Percentiles rank a stretch among this genome's conserved stretches.
phyloP scores from a whole-genome alignment of 1,284 basidiomycete species.

The Austropuccinia psidii region DNA sequence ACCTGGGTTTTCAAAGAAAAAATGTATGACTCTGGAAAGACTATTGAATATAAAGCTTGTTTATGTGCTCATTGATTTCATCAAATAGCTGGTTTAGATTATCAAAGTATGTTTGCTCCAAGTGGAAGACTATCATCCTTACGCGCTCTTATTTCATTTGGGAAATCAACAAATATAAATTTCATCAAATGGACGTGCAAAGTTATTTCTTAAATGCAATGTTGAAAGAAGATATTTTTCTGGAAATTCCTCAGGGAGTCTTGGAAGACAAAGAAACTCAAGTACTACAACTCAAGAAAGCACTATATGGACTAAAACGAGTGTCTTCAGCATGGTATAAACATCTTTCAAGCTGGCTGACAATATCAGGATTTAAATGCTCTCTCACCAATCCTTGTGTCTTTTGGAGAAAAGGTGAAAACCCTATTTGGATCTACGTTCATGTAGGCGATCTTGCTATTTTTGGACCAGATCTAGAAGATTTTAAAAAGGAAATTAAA shows the following conservation, averaged over 20 bases:
- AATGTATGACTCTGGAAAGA: neutral
- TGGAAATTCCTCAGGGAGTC: neutral
- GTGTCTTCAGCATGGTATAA: neutral
- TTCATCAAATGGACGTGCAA: conserved; percentile 18
- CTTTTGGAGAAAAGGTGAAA: too few relatives aligned
- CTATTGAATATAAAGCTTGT: neutral
- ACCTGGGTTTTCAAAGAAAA: conserved; percentile 19
- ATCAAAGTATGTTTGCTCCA: neutral
- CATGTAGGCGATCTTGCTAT: too few relatives aligned
- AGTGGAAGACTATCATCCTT: neutral
- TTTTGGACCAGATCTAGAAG: too few relatives aligned
- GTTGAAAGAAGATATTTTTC: neutral
- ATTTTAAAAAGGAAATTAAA: too few relatives aligned
- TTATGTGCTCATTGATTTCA: neutral
- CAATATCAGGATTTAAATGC: too few relatives aligned
- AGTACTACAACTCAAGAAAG: neutral
- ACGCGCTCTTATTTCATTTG: neutral
- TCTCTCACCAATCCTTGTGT: too few relatives aligned
- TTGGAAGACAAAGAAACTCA: neutral
- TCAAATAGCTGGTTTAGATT: neutral
- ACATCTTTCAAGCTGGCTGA: neutral
- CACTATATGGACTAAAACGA: neutral
- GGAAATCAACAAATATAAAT: neutral
- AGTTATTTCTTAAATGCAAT: neutral
- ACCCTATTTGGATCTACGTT: too few relatives aligned